Evolutionary conservation across 2,329 filamentous ascomycete species (phyloP).

Genomic region (Pseudogymnoascus sp.): DNA sequence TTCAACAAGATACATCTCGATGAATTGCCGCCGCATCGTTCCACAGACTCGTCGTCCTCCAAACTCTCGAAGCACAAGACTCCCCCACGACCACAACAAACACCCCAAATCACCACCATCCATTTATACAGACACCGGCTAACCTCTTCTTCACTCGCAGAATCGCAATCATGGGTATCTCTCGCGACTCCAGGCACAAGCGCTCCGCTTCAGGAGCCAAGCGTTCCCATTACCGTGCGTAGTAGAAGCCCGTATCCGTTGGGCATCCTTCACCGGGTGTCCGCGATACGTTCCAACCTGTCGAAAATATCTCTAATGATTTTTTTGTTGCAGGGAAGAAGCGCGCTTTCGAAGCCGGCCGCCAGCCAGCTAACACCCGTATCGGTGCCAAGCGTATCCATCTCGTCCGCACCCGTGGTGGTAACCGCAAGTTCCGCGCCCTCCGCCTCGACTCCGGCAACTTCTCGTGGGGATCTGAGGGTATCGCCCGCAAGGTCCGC

Average conservation of each 20-base stretch:
- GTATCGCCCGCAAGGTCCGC: constrained; percentile 96
- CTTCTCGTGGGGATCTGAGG: constrained; percentile 99
- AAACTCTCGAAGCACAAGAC: neutral
- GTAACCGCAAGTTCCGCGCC: constrained; percentile 99
- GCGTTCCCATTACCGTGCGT: constrained; percentile 83
- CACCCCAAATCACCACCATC: neutral
- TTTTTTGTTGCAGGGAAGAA: constrained; percentile 64
- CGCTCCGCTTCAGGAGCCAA: constrained; percentile 98
- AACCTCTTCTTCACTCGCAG: constrained; percentile 36
- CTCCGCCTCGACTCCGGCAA: constrained; percentile 98
- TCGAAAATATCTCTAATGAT: constrained; percentile 37
- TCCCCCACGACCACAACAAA: neutral
- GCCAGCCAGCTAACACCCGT: constrained; percentile 98
- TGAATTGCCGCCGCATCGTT: neutral
- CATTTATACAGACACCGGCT: constrained; percentile 17
- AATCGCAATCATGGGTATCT: constrained; percentile 96
- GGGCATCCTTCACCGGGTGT: constrained; percentile 26
- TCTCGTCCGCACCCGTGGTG: constrained; percentile 92
- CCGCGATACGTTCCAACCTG: constrained; percentile 63
- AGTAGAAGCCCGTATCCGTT: constrained; percentile 59
- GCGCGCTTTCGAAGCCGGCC: constrained; percentile 98
- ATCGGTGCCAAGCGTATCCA: constrained; percentile 96
- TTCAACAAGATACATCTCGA: neutral
- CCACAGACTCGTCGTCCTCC: neutral
- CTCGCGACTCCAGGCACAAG: constrained; percentile 99